Conservation (phyloP, 306 rosid species). For the Castanea mollissima region DNA sequence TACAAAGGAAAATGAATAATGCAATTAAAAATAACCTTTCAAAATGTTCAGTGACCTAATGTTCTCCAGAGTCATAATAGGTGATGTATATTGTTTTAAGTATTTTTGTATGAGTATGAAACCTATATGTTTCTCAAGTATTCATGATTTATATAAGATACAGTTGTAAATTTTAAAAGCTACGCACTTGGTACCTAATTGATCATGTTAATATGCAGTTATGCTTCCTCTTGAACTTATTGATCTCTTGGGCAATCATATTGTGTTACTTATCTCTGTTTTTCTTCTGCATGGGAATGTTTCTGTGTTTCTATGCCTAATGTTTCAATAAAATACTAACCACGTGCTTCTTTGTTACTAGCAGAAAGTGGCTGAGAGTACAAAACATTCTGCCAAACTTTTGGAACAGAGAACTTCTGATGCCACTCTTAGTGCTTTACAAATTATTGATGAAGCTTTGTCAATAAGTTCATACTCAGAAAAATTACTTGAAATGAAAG, state of each 20-base stretch:
- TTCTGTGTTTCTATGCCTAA: not conserved
- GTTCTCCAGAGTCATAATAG: not conserved
- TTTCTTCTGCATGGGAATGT: not conserved
- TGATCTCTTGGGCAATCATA: not conserved
- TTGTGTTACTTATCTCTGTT: not conserved
- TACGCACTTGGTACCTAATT: not conserved
- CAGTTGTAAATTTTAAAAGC: not conserved
- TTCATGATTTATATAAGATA: too few relatives aligned
- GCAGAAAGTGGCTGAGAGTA: slow-evolving; percentile 68
- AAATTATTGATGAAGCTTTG: slow-evolving; percentile 61
- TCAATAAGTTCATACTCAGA: slow-evolving; percentile 76
- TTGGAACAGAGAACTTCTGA: slow-evolving; percentile 59
- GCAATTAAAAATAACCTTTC: not conserved
- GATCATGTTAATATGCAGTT: not conserved
- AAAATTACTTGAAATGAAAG: slow-evolving; percentile 84
- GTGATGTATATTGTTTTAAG: not conserved
- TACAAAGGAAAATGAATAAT: not conserved
- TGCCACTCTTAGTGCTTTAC: slow-evolving; percentile 67
- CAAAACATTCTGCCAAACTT: slow-evolving; percentile 50
- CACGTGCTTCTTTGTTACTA: slow-evolving; percentile 21
- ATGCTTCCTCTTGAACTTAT: not conserved
- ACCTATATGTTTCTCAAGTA: too few relatives aligned
- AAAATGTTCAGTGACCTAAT: not conserved
- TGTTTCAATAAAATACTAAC: slow-evolving; percentile 18
- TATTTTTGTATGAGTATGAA: too few relatives aligned